Base-by-base conservation (phyloP, 805 yeast species). In the Komagataella pseudopastoris region DNA sequence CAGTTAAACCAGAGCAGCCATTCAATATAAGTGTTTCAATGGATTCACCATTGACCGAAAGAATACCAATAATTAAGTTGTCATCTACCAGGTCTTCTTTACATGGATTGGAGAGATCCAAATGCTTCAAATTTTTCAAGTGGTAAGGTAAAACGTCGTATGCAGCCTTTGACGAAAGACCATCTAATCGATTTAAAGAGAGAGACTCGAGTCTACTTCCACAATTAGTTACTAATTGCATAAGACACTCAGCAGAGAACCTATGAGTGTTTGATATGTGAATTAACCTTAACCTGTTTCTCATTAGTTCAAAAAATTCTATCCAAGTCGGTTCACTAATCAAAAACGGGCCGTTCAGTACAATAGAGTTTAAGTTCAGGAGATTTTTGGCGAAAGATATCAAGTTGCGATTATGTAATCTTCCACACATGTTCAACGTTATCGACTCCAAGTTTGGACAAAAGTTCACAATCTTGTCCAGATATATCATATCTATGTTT, bases 381-480 rank as follows among this genome's bases (percentile, higher is more conserved):
- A 91, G 69, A 55, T 86, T 82, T 7, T 78, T 68, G 4, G 78
- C 75, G 54, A 76, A 78, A 61, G 88, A 85, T 16, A 70, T 61
- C 53, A 93, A 63, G 52, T 85, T 83, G 55, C 83, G 89, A 61
- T 86, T 86, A 58, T 85, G 88, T 45, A 93, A 68, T 58, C 86
- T 90, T 4, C 99, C 99, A 70, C 98, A 91, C 97, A 90, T 91
- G 53, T 81, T 80, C 47, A 93, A 68, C 0, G 83, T 83, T 47
- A 93, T 63, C 1, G 71, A 64, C 56, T 77, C 81, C 3, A 93
- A 55, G 23, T 82, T 72, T 0, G 96, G 96, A 57, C 96, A 87
- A 62, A 69, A 84, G 0, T 95, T 72, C 0, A 90, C 89, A 44
- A 93, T 78, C 56, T 80, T 73, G 58, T 77, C 76, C 54, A 83